phyloP scores from a whole-genome alignment of 441 rosid genomes.

The Raphanus hybrid region DNA sequence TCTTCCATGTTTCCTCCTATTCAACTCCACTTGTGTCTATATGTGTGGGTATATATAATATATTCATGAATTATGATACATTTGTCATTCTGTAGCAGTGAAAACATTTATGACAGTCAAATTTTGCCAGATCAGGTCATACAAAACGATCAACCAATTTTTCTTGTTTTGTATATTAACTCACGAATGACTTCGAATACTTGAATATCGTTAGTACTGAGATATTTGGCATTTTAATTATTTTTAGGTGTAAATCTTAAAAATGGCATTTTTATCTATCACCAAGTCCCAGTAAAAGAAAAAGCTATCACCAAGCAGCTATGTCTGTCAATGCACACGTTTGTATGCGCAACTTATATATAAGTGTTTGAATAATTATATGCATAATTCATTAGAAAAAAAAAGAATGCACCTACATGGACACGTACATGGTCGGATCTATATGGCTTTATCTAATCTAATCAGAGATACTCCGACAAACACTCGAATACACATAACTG shows the following conservation, averaged over 20 bases:
- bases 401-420: conserved; percentile 14
- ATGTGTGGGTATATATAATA: background rate
- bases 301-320: background rate
- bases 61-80: conserved; percentile 7
- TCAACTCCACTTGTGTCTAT: conserved; percentile 27
- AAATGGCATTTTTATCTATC: background rate
- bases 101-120: conserved; percentile 29
- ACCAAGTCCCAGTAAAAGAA: background rate
- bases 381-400: background rate
- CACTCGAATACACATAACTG: conserved; percentile 39
- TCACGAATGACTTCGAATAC: background rate
- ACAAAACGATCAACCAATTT: background rate
- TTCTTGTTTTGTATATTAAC: background rate
- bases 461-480: conserved; percentile 46
- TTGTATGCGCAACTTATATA: background rate
- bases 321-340: conserved; percentile 8
- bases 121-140: conserved; percentile 28
- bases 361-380: conserved; percentile 25
- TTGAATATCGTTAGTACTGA: background rate
- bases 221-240: background rate
- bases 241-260: background rate
- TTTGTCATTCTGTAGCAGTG: conserved; percentile 1
- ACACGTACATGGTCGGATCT: conserved; percentile 42
- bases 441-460: conserved; percentile 45
- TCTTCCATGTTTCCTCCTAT: conserved; percentile 30